Base-by-base conservation (phyloP, 177 flowering plant genomes). In the Telopea speciosissima region DNA sequence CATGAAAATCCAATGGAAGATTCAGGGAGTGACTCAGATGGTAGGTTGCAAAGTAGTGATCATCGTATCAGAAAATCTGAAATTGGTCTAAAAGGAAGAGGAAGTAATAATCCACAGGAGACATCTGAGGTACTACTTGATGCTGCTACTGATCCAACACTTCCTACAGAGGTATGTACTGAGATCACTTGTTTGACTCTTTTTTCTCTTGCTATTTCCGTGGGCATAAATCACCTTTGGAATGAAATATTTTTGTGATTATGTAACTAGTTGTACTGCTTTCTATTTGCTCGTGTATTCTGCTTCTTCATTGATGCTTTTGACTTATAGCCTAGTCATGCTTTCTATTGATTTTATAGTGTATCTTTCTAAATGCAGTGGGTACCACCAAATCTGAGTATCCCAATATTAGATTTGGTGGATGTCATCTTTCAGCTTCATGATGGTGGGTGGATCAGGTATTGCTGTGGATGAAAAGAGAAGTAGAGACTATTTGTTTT, bases 371-470 rank as follows among this genome's bases (percentile, higher is more conserved):
- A 4, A 63, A 31, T 83, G 83, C 91, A 96, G 99, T 96, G 98
- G 98, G 85, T 90, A 59, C 97, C 99, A 56, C 97, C 97, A 67
- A 93, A 87, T 81, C 72, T 96, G 76, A 90, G 89, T 76, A 76
- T 77, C 10, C 99, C 98, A 8, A 79, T 96, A 74, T 81, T 96
- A 69, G 92, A 96, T 83, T 77, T 96, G 83, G 96, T 96, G 70
- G 98, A 96, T 84, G 95, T 89, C 68, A 74, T 96, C 76, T 86
- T 96, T 82, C 99, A 93, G 81, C 92, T 96, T 68, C 93, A 91
- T 60, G 99, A 96, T 81, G 97, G 97, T 77, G 98, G 98, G 68
- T 96, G 99, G 99, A 89, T 96, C 84, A 93, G 99, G 99, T 96
- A 84, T 73, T 26, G 62, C 11, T 40, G 5, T 62, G 25, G 17